Evolutionary conservation across 805 yeast genomes (phyloP).

Genomic region (Yarrowia sp.): DNA sequence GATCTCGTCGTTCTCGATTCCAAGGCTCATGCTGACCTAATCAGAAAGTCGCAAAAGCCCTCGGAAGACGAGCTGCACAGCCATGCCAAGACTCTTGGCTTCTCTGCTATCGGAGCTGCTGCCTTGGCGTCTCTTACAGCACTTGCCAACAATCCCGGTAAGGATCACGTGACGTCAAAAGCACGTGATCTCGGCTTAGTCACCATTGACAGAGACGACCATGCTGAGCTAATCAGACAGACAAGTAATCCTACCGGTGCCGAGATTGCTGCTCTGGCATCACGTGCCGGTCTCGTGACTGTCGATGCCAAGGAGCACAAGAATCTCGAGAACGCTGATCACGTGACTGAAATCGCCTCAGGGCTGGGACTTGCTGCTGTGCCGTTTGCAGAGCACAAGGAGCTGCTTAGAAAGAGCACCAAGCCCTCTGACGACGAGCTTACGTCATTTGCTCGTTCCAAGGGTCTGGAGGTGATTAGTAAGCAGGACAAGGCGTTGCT

Average conservation of each 20-base stretch:
- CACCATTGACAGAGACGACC: slow-evolving; percentile 39
- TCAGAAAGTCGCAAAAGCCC: slow-evolving; percentile 9
- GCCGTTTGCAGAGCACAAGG: slow-evolving; percentile 26
- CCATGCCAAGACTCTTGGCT: slow-evolving; percentile 22
- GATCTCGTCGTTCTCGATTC: slow-evolving; percentile 39
- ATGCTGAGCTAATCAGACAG: slow-evolving; percentile 28
- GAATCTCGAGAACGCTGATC: background rate
- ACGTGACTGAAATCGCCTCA: slow-evolving; percentile 31
- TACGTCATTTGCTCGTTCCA: slow-evolving; percentile 30
- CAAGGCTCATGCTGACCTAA: slow-evolving; percentile 37
- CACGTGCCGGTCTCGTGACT: background rate
- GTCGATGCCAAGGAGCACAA: background rate
- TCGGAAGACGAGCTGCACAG: slow-evolving; percentile 17
- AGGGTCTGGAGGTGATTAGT: slow-evolving; percentile 30
- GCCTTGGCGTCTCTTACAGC: slow-evolving; percentile 20
- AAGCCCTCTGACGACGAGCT: slow-evolving; percentile 22
- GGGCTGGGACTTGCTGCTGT: slow-evolving; percentile 27
- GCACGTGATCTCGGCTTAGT: slow-evolving; percentile 36
- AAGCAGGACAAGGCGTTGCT: slow-evolving; percentile 13
- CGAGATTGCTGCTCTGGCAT: slow-evolving; percentile 25
- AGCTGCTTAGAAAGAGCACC: slow-evolving; percentile 33
- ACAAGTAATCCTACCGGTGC: slow-evolving; percentile 28
- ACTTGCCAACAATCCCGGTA: slow-evolving; percentile 8
- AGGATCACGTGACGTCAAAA: slow-evolving; percentile 27
- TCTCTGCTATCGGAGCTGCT: background rate